Percentiles rank a stretch among this genome's conserved stretches.
Conservation (phyloP, 164 flowering plant species). For the Hamamelis virginiana region DNA sequence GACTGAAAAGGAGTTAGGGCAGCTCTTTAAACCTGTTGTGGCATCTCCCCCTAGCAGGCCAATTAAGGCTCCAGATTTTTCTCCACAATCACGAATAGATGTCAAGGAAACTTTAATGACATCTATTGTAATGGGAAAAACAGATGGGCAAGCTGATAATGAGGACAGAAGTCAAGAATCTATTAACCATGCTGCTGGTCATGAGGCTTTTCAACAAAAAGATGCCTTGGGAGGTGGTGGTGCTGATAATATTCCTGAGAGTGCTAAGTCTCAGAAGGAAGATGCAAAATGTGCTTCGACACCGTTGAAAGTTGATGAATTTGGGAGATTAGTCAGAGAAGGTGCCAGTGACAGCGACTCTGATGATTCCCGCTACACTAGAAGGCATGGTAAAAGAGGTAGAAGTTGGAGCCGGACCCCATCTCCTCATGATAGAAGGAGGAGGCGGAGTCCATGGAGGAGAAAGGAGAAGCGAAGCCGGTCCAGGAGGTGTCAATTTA, state of each 20-base stretch:
- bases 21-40: constrained; percentile 4
- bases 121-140: constrained; percentile 10
- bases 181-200: constrained; percentile 6
- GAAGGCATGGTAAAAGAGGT: constrained; percentile 50
- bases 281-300: constrained; percentile 22
- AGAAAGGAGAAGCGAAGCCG: constrained; percentile 66
- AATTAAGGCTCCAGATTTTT: constrained; percentile 3
- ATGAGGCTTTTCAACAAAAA: constrained; percentile 8
- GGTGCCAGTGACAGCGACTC: constrained; percentile 79
- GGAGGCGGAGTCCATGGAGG: constrained; percentile 63
- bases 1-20: constrained; percentile 14
- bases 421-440: constrained; percentile 63
- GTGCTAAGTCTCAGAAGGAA: constrained; percentile 25
- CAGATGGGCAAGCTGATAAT: constrained; percentile 10
- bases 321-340: constrained; percentile 77
- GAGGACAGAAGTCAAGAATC: constrained; percentile 16
- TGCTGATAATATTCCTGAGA: constrained; percentile 19
- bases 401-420: constrained; percentile 52
- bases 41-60: constrained; percentile 2
- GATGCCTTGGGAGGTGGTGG: constrained; percentile 20
- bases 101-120: constrained; percentile 6
- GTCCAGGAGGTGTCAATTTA: constrained; percentile 65
- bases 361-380: constrained; percentile 39
- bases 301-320: constrained; percentile 64
- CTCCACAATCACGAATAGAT: constrained; percentile 15